phyloP scores from a whole-genome alignment of 2,329 filamentous ascomycete genomes.

The Pseudogymnoascus sp. region DNA sequence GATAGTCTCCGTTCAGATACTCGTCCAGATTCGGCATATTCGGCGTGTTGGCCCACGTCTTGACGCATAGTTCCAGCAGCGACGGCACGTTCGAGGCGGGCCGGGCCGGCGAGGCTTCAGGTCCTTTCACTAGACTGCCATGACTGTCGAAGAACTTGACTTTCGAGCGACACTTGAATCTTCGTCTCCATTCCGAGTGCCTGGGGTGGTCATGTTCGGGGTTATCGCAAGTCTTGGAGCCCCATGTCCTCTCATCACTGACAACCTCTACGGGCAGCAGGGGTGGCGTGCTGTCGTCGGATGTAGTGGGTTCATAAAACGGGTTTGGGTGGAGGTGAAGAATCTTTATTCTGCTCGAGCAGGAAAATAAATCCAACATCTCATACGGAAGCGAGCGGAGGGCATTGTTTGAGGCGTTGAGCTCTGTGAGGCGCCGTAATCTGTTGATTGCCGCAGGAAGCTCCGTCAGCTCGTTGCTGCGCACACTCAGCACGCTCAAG shows the following conservation, averaged over 20 bases:
- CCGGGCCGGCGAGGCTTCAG: conserved; percentile 13
- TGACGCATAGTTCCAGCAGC: conserved; percentile 24
- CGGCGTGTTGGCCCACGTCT: conserved; percentile 18
- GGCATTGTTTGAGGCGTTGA: conserved; percentile 59
- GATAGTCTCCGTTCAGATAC: conserved; percentile 17
- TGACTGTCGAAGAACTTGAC: conserved; percentile 23
- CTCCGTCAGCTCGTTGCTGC: conserved; percentile 52
- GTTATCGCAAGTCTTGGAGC: not conserved
- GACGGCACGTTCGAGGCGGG: conserved; percentile 22
- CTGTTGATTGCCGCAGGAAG: conserved; percentile 51
- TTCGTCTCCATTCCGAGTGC: conserved; percentile 19
- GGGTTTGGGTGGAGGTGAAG: conserved; percentile 57
- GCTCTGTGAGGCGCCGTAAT: conserved; percentile 47
- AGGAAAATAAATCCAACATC: conserved; percentile 46
- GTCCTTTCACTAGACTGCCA: conserved; percentile 23
- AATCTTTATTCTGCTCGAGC: conserved; percentile 37
- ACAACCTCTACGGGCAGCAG: not conserved
- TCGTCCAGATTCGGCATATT: conserved; percentile 20
- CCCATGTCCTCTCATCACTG: not conserved
- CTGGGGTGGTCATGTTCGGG: not conserved
- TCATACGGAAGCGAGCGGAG: conserved; percentile 55
- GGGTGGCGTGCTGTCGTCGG: not conserved
- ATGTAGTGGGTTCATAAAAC: conserved; percentile 37
- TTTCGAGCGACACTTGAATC: conserved; percentile 23
- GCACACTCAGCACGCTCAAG: conserved; percentile 56